Evolutionary conservation across 352 stramenopile genomes (phyloP).

Genomic region (Achlya hypogyna): DNA sequence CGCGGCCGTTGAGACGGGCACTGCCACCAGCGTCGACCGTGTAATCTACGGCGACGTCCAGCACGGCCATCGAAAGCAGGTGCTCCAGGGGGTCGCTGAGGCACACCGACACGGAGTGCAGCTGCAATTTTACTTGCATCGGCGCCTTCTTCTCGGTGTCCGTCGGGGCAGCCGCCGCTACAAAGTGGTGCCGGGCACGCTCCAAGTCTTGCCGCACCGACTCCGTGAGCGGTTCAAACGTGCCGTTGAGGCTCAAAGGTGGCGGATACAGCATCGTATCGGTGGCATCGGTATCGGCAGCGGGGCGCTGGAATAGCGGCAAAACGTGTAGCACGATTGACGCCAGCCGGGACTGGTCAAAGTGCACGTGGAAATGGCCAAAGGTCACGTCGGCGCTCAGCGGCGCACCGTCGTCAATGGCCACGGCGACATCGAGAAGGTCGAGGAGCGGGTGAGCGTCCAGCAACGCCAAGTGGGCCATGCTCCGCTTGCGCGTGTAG

Average conservation of each 20-base stretch:
- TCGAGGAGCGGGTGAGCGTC: conserved; percentile 22
- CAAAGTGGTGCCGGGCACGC: conserved; percentile 49
- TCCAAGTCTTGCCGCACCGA: conserved; percentile 76
- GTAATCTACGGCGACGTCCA: conserved; percentile 34
- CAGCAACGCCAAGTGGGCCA: not conserved
- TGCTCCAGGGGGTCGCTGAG: conserved; percentile 63
- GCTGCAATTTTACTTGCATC: conserved; percentile 37
- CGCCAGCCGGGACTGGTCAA: conserved; percentile 63
- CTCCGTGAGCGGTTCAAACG: conserved; percentile 39
- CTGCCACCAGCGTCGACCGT: conserved; percentile 21
- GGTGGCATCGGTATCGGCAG: not conserved
- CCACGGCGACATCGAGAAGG: conserved; percentile 59
- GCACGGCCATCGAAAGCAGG: conserved; percentile 54
- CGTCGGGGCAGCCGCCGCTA: conserved; percentile 19
- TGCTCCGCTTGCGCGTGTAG: not conserved
- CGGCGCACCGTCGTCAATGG: conserved; percentile 41
- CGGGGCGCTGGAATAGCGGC: not conserved
- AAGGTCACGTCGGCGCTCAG: conserved; percentile 60
- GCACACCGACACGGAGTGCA: conserved; percentile 72
- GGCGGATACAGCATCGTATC: not conserved
- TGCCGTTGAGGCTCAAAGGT: not conserved
- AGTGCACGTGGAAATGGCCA: conserved; percentile 70
- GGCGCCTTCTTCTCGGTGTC: conserved; percentile 4
- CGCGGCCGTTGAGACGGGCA: conserved; percentile 21
- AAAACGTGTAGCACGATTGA: conserved; percentile 1